These are phyloP conservation scores for Colletotrichum cereale DNA, from an alignment of 2,329 filamentous ascomycete genomes.

Conservation along the genomic window DNA sequence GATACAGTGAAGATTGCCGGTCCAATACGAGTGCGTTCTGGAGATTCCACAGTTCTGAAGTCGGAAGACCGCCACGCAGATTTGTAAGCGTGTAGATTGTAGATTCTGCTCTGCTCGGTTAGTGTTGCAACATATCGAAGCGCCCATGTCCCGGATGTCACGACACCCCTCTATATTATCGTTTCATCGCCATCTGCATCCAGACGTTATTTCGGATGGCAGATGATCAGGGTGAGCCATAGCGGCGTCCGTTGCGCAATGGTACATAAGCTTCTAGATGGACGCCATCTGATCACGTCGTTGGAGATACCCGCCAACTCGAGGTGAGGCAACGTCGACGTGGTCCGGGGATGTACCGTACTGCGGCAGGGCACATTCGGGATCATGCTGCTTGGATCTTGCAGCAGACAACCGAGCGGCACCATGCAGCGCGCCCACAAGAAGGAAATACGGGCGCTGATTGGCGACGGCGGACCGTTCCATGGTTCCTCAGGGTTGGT, in stretches of 20 bases:
- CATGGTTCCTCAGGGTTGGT: neutral
- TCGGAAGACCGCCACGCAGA: neutral
- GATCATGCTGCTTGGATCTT: constrained; percentile 24
- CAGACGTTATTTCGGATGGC: constrained; percentile 12
- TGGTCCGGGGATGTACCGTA: constrained; percentile 8
- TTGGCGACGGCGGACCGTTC: constrained; percentile 13
- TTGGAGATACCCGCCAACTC: neutral
- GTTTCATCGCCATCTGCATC: neutral
- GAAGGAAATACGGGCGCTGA: neutral
- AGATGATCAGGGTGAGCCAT: neutral
- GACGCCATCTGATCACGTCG: constrained; percentile 14
- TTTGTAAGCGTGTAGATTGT: neutral
- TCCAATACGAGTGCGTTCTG: neutral
- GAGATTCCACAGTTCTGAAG: neutral
- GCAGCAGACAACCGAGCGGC: constrained; percentile 20
- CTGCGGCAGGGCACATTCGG: constrained; percentile 19
- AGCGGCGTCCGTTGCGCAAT: neutral
- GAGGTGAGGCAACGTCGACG: neutral
- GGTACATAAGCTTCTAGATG: neutral
- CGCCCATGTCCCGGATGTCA: neutral
- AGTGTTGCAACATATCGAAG: neutral
- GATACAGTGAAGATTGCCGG: neutral
- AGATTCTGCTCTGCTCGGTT: neutral
- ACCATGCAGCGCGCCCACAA: constrained; percentile 8
- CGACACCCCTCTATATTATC: neutral